Conservation (phyloP, 1,284 basidiomycete species). For the Cystobasidium slooffiae region DNA sequence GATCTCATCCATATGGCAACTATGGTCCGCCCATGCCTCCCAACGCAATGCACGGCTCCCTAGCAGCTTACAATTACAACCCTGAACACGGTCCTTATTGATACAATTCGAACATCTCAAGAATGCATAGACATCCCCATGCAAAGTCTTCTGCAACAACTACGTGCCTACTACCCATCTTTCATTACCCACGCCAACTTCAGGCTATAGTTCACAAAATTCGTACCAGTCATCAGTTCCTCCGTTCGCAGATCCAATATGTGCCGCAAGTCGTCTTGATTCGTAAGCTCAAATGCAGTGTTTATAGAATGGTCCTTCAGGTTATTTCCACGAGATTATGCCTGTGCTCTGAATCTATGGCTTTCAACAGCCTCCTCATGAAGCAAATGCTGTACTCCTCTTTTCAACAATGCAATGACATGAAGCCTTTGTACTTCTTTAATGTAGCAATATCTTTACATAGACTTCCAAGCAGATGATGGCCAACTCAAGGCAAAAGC, state of each 20-base stretch:
- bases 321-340: too few species aligned
- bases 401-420: too few species aligned
- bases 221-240: background rate
- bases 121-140: background rate
- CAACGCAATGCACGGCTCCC: background rate
- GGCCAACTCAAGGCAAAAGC: too few species aligned
- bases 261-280: too few species aligned
- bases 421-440: too few species aligned
- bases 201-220: background rate
- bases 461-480: too few species aligned
- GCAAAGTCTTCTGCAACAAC: background rate
- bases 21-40: background rate
- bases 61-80: conserved; percentile 2
- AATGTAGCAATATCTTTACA: too few species aligned
- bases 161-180: conserved; percentile 3
- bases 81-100: conserved; percentile 5
- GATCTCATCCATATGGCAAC: conserved; percentile 20
- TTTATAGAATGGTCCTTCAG: too few species aligned
- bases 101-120: background rate
- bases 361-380: too few species aligned
- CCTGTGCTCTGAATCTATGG: too few species aligned
- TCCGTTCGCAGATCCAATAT: background rate
- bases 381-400: too few species aligned
- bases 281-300: too few species aligned
- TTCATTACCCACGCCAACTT: background rate